These are phyloP conservation scores for Sarcodon aspratus DNA, from an alignment of 768 basidiomycete genomes.

Conservation along the genomic window DNA sequence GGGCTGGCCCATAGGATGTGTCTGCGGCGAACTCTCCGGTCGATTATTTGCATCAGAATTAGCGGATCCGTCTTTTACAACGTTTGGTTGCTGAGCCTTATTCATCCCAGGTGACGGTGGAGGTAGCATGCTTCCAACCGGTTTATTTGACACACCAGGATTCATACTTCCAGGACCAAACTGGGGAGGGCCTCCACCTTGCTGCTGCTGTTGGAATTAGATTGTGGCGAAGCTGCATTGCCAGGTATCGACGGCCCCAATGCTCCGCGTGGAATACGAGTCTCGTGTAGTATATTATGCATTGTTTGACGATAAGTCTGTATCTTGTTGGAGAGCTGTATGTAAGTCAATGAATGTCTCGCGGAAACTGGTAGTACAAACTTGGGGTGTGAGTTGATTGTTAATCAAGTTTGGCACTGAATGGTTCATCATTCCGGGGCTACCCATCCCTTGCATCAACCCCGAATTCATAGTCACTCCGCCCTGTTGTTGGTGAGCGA, in stretches of 20 bases:
- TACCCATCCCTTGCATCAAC: constrained; percentile 20
- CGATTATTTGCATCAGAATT: constrained; percentile 6
- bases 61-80: constrained; percentile 5
- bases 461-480: constrained; percentile 11
- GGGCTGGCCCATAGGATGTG: constrained; percentile 2
- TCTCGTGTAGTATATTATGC: constrained; percentile 26
- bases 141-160: constrained; percentile 14
- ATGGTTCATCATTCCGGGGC: constrained; percentile 28
- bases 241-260: constrained; percentile 16
- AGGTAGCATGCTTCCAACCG: constrained; percentile 37
- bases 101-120: constrained; percentile 36
- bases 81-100: constrained; percentile 9
- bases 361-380: neutral
- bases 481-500: constrained; percentile 15
- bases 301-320: constrained; percentile 24
- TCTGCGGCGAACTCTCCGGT: constrained; percentile 12
- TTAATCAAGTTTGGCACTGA: constrained; percentile 23
- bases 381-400: constrained; percentile 22
- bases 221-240: constrained; percentile 28
- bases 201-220: neutral
- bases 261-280: constrained; percentile 6
- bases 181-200: neutral
- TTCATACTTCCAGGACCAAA: neutral
- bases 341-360: neutral
- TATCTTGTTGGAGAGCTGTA: neutral